phyloP scores from a whole-genome alignment of 257 asterid genomes.

The Jasminum sambac region DNA sequence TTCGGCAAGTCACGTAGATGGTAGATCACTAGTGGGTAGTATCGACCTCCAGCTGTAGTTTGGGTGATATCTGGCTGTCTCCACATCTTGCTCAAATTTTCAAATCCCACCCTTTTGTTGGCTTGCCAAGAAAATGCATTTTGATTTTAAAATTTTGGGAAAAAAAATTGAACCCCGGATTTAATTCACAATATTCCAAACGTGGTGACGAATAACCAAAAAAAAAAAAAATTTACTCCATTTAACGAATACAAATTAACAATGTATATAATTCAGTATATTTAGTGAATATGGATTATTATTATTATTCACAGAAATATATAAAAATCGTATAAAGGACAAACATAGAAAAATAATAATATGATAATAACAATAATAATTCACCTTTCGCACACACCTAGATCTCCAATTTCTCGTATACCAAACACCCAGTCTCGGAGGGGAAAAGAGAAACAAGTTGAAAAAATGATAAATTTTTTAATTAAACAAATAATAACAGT shows the following conservation, averaged over 20 bases:
- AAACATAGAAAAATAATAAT: constrained; percentile 22
- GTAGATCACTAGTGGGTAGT: constrained; percentile 5
- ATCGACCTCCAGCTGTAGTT: constrained; percentile 31
- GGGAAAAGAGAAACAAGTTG: neutral
- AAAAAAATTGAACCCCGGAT: neutral
- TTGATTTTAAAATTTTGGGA: neutral
- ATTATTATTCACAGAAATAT: constrained; percentile 34
- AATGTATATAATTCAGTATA: neutral
- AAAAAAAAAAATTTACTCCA: no score
- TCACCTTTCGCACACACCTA: neutral
- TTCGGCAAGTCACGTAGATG: constrained; percentile 2
- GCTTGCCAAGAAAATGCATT: neutral
- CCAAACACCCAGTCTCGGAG: constrained; percentile 26
- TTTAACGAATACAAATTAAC: no score
- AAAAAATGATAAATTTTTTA: neutral
- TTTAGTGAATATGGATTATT: neutral
- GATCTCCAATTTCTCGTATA: constrained; percentile 21
- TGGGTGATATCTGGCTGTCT: constrained; percentile 23
- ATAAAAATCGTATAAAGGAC: constrained; percentile 10
- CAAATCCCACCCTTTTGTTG: constrained; percentile 2
- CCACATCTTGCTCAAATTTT: constrained; percentile 17
- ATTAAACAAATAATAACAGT: constrained; percentile 10
- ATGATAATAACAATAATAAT: constrained; percentile 11
- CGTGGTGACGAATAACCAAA: no score
- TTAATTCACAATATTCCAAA: neutral